phyloP scores from a whole-genome alignment of 163 green algal genomes.

The Volvox carteri region DNA sequence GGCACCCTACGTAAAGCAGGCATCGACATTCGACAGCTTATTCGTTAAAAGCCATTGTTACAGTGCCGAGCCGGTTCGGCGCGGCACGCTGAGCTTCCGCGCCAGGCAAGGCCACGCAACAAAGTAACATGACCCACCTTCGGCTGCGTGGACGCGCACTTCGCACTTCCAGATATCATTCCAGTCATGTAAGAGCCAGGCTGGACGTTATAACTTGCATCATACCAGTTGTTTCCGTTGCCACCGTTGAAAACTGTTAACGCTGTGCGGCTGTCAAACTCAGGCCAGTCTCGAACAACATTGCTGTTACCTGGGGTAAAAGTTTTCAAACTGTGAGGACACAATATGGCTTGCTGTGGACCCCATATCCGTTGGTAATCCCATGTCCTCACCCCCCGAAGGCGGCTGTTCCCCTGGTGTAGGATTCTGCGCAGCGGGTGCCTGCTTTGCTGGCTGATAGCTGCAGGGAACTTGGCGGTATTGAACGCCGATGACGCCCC shows the following conservation, averaged over 20 bases:
- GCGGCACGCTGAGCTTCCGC: neutral
- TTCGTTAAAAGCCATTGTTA: no score
- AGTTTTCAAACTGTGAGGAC: neutral
- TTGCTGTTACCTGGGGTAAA: neutral
- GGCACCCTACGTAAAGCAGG: constrained; percentile 35
- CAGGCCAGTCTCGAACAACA: constrained; percentile 9
- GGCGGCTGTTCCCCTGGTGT: constrained; percentile 22
- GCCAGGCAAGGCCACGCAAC: neutral
- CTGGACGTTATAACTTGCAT: constrained; percentile 35
- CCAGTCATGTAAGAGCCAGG: neutral
- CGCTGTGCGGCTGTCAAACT: neutral
- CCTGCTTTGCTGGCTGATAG: constrained; percentile 50
- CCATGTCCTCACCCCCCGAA: neutral
- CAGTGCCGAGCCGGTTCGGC: no score
- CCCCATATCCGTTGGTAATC: neutral
- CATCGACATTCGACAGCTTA: no score
- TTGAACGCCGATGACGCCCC: constrained; percentile 70
- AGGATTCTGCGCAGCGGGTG: neutral
- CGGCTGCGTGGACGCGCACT: constrained; percentile 1
- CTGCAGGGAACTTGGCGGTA: constrained; percentile 72
- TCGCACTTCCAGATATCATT: constrained; percentile 9
- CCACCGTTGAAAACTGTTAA: neutral
- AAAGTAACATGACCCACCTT: constrained; percentile 10
- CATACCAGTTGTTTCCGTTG: neutral
- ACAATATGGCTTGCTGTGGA: neutral